Base-by-base conservation (phyloP, 2,329 filamentous ascomycete species). In the Sclerotinia trifoliorum region DNA sequence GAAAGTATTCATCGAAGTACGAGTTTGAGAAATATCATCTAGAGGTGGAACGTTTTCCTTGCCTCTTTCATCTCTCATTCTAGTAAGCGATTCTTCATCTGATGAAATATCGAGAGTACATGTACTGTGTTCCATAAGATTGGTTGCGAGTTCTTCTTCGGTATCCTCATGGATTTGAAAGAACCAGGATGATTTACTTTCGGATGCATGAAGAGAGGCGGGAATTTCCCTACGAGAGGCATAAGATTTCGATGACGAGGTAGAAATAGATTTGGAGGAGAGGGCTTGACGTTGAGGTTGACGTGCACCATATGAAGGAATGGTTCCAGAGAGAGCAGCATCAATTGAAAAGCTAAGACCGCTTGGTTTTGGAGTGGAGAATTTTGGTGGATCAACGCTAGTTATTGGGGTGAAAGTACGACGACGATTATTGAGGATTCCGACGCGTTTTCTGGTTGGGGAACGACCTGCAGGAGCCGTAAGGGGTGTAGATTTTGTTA, bases 151-250 rank as follows among this genome's bases (percentile, higher is more conserved):
- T 77, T 97, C 91, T 77, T 97, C 92, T 10, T 90, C 87, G 0
- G 92, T 93, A 79, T 99, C 94, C 77, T 97, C 92, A 77, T 97
- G 90, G 75, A 99, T 98, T 69, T 94, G 91, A 77, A 99, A 98
- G 82, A 90, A 90, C 94, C 93, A 97, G 68, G 84, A 84, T 46
- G 87, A 84, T 76, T 90, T 86, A 74, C 84, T 78, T 65, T 85
- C 82, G 29, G 82, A 76, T 69, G 82, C 81, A 39, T 24, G 54
- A 79, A 71, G 48, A 85, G 76, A 52, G 71, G 70, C 74, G 60
- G 72, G 61, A 13, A 67, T 49, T n/a, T 62, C 48, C n/a, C 35
- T 49, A 1, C 24, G 44, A 24, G 58, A 62, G 26, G 35, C 46
- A 42, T 64, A 32, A 39, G 57, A 55, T 44, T 39, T 24, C 2